Conservation (phyloP, 2,329 filamentous ascomycete species). For the Alternaria sp. region DNA sequence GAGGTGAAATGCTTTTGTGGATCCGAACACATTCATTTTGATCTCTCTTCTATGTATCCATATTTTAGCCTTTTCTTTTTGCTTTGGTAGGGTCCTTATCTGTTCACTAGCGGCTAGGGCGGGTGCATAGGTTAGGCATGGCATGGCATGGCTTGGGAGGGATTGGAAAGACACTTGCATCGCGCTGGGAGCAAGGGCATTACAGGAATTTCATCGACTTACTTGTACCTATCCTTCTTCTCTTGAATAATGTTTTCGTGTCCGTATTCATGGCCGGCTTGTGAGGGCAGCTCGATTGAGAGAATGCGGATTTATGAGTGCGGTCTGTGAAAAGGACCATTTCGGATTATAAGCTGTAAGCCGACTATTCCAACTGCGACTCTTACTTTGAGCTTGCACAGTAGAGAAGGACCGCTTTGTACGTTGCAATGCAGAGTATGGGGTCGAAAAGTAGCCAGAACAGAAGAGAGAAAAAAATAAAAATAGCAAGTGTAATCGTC, state of each 20-base stretch:
- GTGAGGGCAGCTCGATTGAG: background rate
- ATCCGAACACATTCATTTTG: conserved; percentile 18
- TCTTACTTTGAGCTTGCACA: too few species aligned
- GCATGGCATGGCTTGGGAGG: conserved; percentile 4
- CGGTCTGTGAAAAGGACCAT: too few species aligned
- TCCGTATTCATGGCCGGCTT: background rate
- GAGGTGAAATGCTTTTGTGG: conserved; percentile 11
- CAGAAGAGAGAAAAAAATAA: too few species aligned
- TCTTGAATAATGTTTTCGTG: background rate
- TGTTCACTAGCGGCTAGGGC: conserved; percentile 12
- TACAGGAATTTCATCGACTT: background rate
- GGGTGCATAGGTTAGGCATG: conserved; percentile 19
- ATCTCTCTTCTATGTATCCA: conserved; percentile 22
- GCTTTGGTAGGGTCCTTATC: background rate
- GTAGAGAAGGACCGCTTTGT: too few species aligned
- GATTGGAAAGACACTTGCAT: conserved; percentile 11
- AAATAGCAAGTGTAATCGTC: background rate
- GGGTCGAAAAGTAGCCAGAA: too few species aligned
- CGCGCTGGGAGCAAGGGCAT: conserved; percentile 2
- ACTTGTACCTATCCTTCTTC: background rate
- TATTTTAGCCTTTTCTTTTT: conserved; percentile 15
- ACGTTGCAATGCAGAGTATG: background rate
- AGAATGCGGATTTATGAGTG: background rate
- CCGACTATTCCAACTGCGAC: too few species aligned
- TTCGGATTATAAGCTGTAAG: too few species aligned